Evolutionary conservation across 345 rosid genomes (phyloP).

Genomic region (Brassica cretica): DNA sequence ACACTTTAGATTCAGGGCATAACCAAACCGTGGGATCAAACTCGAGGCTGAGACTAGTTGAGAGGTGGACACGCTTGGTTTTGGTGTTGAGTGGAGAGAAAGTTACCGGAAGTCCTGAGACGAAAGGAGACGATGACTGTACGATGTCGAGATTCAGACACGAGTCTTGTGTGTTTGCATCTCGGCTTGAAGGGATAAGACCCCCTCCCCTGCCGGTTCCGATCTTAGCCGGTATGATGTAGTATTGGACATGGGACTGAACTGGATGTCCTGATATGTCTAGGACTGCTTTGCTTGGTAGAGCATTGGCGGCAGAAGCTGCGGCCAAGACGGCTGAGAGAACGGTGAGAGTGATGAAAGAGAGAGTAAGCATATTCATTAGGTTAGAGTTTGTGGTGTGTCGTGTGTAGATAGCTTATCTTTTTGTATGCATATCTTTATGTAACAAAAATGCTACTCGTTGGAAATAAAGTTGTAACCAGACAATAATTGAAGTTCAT

Average conservation of each 20-base stretch:
- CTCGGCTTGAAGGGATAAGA: slow-evolving; percentile 28
- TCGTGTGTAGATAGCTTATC: slow-evolving; percentile 5
- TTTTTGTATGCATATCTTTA: slow-evolving; percentile 1
- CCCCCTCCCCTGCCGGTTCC: slow-evolving; percentile 30
- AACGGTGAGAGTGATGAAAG: slow-evolving; percentile 16
- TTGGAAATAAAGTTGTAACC: not conserved
- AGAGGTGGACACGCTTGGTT: slow-evolving; percentile 22
- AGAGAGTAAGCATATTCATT: slow-evolving; percentile 26
- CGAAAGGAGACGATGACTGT: slow-evolving; percentile 33
- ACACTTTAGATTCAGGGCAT: slow-evolving; percentile 28
- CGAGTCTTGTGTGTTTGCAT: slow-evolving; percentile 11
- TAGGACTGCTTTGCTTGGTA: slow-evolving; percentile 19
- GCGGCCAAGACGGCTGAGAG: slow-evolving; percentile 17
- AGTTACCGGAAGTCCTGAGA: slow-evolving; percentile 32
- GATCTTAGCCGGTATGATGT: slow-evolving; percentile 36
- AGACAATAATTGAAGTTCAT: slow-evolving; percentile 4
- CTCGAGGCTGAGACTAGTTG: slow-evolving; percentile 23
- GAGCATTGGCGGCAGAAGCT: slow-evolving; percentile 2
- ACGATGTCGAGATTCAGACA: slow-evolving; percentile 29
- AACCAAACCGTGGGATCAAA: slow-evolving; percentile 34
- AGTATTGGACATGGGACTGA: slow-evolving; percentile 23
- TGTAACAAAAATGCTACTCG: slow-evolving; percentile 9
- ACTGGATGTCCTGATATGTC: slow-evolving; percentile 22
- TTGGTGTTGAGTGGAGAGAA: slow-evolving; percentile 23
- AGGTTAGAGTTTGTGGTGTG: slow-evolving; percentile 14